phyloP scores from a whole-genome alignment of 345 rosid genomes.

The Camelina neglecta region DNA sequence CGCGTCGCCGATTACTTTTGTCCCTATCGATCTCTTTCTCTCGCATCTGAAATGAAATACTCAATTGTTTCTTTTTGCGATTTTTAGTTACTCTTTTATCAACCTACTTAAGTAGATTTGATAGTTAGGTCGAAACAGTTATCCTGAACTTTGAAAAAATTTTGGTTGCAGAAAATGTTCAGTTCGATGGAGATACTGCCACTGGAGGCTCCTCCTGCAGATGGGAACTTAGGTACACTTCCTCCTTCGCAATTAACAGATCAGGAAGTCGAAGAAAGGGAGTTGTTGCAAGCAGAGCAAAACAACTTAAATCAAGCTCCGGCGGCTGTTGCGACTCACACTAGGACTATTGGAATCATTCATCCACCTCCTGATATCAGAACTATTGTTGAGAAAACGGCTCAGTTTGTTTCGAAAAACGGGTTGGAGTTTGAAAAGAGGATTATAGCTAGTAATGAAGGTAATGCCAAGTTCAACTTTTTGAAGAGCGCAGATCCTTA shows the following conservation, averaged over 20 bases:
- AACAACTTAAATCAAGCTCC: slow-evolving; percentile 46
- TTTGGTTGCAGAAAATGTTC: slow-evolving; percentile 52
- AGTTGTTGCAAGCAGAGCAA: slow-evolving; percentile 50
- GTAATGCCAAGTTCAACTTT: neutral
- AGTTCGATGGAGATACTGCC: slow-evolving; percentile 61
- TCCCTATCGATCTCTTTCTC: neutral
- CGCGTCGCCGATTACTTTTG: slow-evolving; percentile 7
- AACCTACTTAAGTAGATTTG: neutral
- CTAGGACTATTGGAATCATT: neutral
- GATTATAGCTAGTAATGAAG: neutral
- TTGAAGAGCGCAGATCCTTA: neutral
- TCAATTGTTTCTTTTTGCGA: neutral
- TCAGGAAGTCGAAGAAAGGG: slow-evolving; percentile 48
- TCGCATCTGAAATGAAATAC: neutral
- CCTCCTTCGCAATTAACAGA: slow-evolving; percentile 68
- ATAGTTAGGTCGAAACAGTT: slow-evolving; percentile 21
- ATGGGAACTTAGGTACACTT: slow-evolving; percentile 64
- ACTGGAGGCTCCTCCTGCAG: slow-evolving; percentile 77
- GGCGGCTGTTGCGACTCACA: slow-evolving; percentile 36
- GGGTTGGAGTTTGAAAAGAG: neutral
- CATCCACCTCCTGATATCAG: slow-evolving; percentile 1
- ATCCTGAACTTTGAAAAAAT: neutral
- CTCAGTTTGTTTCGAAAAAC: neutral
- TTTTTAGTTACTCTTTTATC: neutral
- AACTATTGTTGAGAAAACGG: neutral